Conservation (phyloP, 129 eudicot species). For the Calendula officinalis region DNA sequence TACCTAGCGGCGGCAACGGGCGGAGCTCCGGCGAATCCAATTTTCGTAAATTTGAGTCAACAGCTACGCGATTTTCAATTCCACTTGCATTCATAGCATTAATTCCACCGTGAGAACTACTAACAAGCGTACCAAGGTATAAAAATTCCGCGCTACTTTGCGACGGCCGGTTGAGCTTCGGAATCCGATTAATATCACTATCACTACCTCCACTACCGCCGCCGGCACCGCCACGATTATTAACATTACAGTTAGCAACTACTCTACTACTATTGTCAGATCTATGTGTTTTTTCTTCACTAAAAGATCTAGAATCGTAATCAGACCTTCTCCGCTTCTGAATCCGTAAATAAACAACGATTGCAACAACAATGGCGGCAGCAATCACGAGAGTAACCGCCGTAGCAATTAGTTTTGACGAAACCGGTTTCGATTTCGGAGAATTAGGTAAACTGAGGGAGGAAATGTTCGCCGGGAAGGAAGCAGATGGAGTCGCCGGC, state of each 20-base stretch:
- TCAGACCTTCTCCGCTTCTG: slow-evolving; percentile 21
- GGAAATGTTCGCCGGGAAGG: slow-evolving; percentile 75
- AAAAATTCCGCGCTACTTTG: slow-evolving; percentile 75
- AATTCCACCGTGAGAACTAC: slow-evolving; percentile 32
- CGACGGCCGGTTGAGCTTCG: slow-evolving; percentile 53
- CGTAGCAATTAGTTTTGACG: slow-evolving; percentile 54
- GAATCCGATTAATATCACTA: slow-evolving; percentile 16
- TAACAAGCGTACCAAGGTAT: slow-evolving; percentile 64
- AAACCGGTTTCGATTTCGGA: slow-evolving; percentile 48
- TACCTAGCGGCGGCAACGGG: slow-evolving; percentile 64
- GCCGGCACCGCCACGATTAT: neutral
- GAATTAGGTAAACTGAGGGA: slow-evolving; percentile 50
- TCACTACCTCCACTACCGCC: neutral
- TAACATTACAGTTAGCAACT: slow-evolving; percentile 6
- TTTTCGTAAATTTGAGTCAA: slow-evolving; percentile 32
- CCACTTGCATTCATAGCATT: neutral
- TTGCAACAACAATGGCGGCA: slow-evolving; percentile 42
- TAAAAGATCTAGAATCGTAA: slow-evolving; percentile 16
- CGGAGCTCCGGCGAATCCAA: slow-evolving; percentile 84
- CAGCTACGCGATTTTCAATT: neutral
- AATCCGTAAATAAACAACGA: slow-evolving; percentile 40
- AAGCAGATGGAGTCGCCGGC: slow-evolving; percentile 37
- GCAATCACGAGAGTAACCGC: slow-evolving; percentile 59
- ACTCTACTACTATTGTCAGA: slow-evolving; percentile 37
- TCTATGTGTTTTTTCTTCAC: slow-evolving; percentile 41